A percentile compares a stretch with the other conserved stretches of the same genome.
These are phyloP conservation scores for Termitomyces sp. DNA, from an alignment of 768 basidiomycete genomes.

Conservation along the genomic window DNA sequence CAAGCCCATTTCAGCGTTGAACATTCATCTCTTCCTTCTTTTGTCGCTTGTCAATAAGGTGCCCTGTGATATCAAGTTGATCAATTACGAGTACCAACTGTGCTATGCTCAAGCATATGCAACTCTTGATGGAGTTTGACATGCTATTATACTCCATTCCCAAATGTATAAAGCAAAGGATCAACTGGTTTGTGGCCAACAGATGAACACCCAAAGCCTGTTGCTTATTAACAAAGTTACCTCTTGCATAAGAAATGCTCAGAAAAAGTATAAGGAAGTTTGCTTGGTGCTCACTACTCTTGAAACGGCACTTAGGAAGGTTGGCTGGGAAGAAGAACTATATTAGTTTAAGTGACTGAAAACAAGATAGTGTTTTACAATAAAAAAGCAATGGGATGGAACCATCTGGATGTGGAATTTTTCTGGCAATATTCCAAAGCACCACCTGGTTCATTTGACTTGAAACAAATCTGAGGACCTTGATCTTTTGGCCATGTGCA, in stretches of 20 bases:
- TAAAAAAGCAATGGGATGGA: not conserved
- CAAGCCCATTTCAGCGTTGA: not conserved
- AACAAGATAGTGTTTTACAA: not conserved
- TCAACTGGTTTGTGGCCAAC: conserved; percentile 19
- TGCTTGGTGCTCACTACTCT: not conserved
- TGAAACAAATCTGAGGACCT: not conserved
- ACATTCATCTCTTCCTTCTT: conserved; percentile 5
- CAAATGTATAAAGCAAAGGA: conserved; percentile 29
- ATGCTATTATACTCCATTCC: conserved; percentile 22
- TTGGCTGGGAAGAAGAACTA: not conserved
- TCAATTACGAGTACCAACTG: conserved; percentile 22
- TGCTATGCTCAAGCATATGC: conserved; percentile 26
- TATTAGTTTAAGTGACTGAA: not conserved
- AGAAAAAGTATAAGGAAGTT: not conserved
- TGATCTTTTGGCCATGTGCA: not conserved
- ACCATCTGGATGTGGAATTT: not conserved
- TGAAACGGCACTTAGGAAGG: not conserved
- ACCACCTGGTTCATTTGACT: not conserved
- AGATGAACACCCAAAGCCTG: conserved; percentile 19
- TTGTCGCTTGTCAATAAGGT: not conserved
- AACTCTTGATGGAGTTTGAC: conserved; percentile 23
- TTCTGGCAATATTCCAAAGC: not conserved
- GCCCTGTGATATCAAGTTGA: not conserved
- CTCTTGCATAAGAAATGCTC: not conserved
- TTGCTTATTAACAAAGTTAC: conserved; percentile 8